phyloP scores from a whole-genome alignment of 2,329 filamentous ascomycete genomes.

The Torrubiella hemipterigena region DNA sequence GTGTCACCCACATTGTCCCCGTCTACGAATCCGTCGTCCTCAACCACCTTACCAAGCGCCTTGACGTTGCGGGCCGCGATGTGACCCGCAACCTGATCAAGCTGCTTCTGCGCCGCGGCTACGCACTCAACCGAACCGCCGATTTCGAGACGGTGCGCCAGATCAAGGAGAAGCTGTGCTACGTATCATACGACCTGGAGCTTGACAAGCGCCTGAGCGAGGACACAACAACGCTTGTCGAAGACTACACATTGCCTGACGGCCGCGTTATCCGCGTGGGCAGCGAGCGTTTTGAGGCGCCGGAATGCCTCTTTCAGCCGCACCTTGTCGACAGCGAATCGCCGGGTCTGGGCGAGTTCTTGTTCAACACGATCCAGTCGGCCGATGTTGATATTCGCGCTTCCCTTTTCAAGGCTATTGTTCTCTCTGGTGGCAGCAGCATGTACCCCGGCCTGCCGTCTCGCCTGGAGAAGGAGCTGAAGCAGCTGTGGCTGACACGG shows the following conservation, averaged over 20 bases:
- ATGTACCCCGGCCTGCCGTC: constrained; percentile 98
- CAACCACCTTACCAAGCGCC: constrained; percentile 85
- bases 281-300: constrained; percentile 94
- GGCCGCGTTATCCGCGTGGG: constrained; percentile 93
- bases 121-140: constrained; percentile 93
- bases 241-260: constrained; percentile 94
- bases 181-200: constrained; percentile 95
- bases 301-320: constrained; percentile 96
- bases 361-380: constrained; percentile 97
- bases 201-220: constrained; percentile 92
- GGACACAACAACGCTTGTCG: constrained; percentile 92
- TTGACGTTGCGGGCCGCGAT: constrained; percentile 92
- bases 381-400: constrained; percentile 92
- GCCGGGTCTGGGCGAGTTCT: constrained; percentile 88
- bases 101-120: constrained; percentile 82
- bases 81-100: constrained; percentile 98
- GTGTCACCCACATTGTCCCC: constrained; percentile 96
- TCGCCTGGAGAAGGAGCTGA: constrained; percentile 92
- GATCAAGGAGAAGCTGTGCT: constrained; percentile 99
- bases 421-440: constrained; percentile 90
- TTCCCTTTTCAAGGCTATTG: constrained; percentile 93
- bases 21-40: constrained; percentile 97
- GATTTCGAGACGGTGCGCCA: constrained; percentile 98
- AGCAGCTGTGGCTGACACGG: constrained; percentile 93
- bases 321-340: constrained; percentile 97